Percentiles rank a stretch among this genome's conserved stretches.
Conservation (phyloP, 1,284 basidiomycete species). For the Porphyrellus sp. region DNA sequence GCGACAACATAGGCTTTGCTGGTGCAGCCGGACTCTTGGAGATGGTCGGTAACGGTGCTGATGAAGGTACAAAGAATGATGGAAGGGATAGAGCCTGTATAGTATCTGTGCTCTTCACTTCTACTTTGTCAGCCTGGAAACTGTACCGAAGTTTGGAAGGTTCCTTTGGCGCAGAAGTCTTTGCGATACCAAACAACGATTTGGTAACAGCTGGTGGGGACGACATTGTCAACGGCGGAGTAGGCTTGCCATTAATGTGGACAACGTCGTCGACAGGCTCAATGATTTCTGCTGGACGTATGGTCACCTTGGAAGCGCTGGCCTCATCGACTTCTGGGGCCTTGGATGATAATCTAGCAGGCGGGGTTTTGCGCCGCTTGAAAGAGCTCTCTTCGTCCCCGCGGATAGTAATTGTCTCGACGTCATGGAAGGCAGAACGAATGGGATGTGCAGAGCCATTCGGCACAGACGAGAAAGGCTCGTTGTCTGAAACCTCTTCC, state of each 20-base stretch:
- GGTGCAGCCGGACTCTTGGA: not conserved
- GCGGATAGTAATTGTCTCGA: slow-evolving; percentile 29
- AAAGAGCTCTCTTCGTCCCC: slow-evolving; percentile 36
- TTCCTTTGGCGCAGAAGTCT: slow-evolving; percentile 57
- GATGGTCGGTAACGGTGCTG: not conserved
- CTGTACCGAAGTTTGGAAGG: slow-evolving; percentile 71
- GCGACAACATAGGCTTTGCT: slow-evolving; percentile 18
- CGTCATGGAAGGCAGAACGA: not conserved
- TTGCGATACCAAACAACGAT: slow-evolving; percentile 30
- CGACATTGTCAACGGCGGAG: slow-evolving; percentile 14
- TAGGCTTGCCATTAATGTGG: slow-evolving; percentile 16
- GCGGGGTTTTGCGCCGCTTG: slow-evolving; percentile 41
- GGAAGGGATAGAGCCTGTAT: slow-evolving; percentile 17
- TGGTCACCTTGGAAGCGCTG: slow-evolving; percentile 23
- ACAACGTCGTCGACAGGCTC: slow-evolving; percentile 38
- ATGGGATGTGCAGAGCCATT: slow-evolving; percentile 25
- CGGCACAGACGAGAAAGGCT: slow-evolving; percentile 19
- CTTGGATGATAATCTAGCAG: slow-evolving; percentile 2
- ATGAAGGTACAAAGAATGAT: slow-evolving; percentile 16
- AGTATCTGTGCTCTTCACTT: slow-evolving; percentile 22
- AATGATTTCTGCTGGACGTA: slow-evolving; percentile 39
- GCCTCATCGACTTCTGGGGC: slow-evolving; percentile 37
- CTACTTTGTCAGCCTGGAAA: slow-evolving; percentile 45
- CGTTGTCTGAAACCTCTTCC: slow-evolving; percentile 11
- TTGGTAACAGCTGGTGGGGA: slow-evolving; percentile 27